These are phyloP conservation scores for Perilla frutescens DNA, from an alignment of 257 asterid species.

Conservation along the genomic window DNA sequence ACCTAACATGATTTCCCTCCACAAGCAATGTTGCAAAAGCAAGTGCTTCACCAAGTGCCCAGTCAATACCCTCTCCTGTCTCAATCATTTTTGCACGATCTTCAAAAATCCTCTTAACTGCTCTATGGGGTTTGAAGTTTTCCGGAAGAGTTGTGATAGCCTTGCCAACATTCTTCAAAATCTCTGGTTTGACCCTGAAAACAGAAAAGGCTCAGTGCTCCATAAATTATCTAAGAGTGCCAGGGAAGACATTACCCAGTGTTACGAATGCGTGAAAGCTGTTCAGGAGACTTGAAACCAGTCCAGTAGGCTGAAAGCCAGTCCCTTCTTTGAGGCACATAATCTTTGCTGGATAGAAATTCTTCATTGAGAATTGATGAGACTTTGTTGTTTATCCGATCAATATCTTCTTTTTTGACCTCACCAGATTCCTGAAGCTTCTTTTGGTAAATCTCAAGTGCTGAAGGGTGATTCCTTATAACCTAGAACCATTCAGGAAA, in stretches of 20 bases:
- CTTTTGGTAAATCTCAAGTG: slow-evolving; percentile 82
- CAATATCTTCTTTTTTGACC: slow-evolving; percentile 72
- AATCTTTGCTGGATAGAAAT: slow-evolving; percentile 92
- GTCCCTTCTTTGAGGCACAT: slow-evolving; percentile 85
- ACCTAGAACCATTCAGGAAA: slow-evolving; percentile 58
- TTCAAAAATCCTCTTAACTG: slow-evolving; percentile 78
- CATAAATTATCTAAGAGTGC: slow-evolving; percentile 7
- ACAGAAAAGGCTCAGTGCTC: slow-evolving; percentile 23
- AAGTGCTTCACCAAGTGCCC: slow-evolving; percentile 98
- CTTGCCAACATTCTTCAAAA: slow-evolving; percentile 90
- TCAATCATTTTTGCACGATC: slow-evolving; percentile 96
- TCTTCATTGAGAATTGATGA: slow-evolving; percentile 85
- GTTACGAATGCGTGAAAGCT: slow-evolving; percentile 87
- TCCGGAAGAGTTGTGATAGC: slow-evolving; percentile 84
- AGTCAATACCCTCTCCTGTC: slow-evolving; percentile 94
- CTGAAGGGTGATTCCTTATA: slow-evolving; percentile 85
- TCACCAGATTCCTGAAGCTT: slow-evolving; percentile 78
- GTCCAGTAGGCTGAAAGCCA: slow-evolving; percentile 99
- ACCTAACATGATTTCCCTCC: slow-evolving; percentile 98
- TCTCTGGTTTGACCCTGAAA: slow-evolving; percentile 90
- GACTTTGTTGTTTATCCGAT: slow-evolving; percentile 73
- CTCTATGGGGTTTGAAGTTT: slow-evolving; percentile 81
- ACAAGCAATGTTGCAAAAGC: slow-evolving; percentile 96
- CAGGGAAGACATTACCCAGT: slow-evolving; percentile 65
- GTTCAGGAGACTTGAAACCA: slow-evolving; percentile 95